These are phyloP conservation scores for Metschnikowia noctiluminum DNA, from an alignment of 805 yeast genomes.

Conservation along the genomic window DNA sequence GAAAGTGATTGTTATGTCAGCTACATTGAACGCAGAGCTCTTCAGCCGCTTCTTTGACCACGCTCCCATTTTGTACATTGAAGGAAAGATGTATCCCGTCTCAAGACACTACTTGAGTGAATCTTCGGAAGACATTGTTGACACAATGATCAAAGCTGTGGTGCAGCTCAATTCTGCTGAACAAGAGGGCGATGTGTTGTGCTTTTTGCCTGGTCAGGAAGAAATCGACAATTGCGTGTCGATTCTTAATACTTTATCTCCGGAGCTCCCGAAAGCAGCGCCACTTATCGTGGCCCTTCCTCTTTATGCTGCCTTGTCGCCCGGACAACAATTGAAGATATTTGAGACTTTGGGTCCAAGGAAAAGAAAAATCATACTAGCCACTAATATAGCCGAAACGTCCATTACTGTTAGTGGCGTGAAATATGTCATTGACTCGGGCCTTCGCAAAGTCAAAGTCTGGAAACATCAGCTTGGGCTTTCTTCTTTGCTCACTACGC, in stretches of 20 bases:
- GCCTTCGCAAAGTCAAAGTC: constrained; percentile 87
- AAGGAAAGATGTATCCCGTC: constrained; percentile 88
- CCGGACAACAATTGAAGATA: constrained; percentile 76
- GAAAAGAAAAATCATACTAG: constrained; percentile 79
- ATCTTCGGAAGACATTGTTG: constrained; percentile 80
- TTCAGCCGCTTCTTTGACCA: constrained; percentile 73
- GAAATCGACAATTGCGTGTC: constrained; percentile 86
- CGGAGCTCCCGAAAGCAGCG: constrained; percentile 66
- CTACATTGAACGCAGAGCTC: constrained; percentile 88
- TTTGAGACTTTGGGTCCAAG: constrained; percentile 62
- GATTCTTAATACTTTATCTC: constrained; percentile 56
- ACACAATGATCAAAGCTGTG: constrained; percentile 67
- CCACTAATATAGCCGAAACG: constrained; percentile 97
- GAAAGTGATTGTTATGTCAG: constrained; percentile 86
- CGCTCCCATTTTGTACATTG: constrained; percentile 83
- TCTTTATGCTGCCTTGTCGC: constrained; percentile 90
- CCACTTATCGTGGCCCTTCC: constrained; percentile 79
- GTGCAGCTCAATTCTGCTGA: constrained; percentile 78
- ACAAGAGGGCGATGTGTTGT: constrained; percentile 84
- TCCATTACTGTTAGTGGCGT: constrained; percentile 96
- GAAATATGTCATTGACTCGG: constrained; percentile 88
- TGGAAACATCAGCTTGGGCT: constrained; percentile 93
- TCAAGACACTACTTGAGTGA: constrained; percentile 61
- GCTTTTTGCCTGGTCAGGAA: constrained; percentile 94
- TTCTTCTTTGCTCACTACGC: constrained; percentile 87